Evolutionary conservation across 75 land plant genomes (phyloP).

Genomic region (Azolla pinnata): DNA sequence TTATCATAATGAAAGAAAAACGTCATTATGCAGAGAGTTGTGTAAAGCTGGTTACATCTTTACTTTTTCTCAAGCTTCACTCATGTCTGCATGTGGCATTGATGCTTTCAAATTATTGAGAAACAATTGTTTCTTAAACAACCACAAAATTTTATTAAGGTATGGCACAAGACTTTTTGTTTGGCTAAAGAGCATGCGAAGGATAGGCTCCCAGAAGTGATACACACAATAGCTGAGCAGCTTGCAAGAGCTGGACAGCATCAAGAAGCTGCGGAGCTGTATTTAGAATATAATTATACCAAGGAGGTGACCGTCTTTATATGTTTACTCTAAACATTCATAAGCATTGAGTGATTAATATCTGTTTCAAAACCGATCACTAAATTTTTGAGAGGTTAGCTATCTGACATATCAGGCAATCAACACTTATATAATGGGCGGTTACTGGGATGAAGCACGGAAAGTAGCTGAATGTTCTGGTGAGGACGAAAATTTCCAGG

Average conservation of each 20-base stretch:
- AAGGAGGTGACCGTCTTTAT: constrained; percentile 17
- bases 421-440: constrained; percentile 26
- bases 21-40: no score
- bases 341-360: neutral
- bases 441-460: constrained; percentile 31
- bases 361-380: neutral
- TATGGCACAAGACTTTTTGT: constrained; percentile 25
- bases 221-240: constrained; percentile 15
- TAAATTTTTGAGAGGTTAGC: neutral
- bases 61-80: no score
- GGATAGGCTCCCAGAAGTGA: constrained; percentile 25
- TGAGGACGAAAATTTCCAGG: constrained; percentile 13
- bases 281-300: constrained; percentile 20
- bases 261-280: constrained; percentile 29
- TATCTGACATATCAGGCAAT: constrained; percentile 14
- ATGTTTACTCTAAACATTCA: neutral
- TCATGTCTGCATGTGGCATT: no score
- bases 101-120: no score
- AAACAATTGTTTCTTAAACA: no score
- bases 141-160: constrained; percentile 14
- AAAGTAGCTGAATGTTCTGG: constrained; percentile 15
- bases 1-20: no score
- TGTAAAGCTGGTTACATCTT: no score
- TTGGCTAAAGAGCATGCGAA: constrained; percentile 24
- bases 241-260: constrained; percentile 11